phyloP scores from a whole-genome alignment of 805 yeast genomes.

The Metschnikowia lochheadii region DNA sequence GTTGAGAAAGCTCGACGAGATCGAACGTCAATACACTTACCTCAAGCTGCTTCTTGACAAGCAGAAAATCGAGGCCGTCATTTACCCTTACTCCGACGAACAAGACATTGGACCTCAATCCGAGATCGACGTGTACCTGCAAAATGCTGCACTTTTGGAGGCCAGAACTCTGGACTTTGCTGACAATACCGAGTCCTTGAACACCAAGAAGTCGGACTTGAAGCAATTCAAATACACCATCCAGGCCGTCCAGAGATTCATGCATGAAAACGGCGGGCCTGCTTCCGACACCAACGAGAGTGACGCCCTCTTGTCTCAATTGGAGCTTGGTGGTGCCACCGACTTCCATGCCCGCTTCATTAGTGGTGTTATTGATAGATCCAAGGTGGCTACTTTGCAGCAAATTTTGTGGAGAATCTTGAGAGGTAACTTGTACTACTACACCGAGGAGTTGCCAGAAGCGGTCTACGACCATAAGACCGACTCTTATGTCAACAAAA shows the following conservation, averaged over 20 bases:
- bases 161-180: conserved; percentile 68
- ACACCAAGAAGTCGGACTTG: conserved; percentile 58
- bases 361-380: conserved; percentile 79
- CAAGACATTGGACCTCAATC: conserved; percentile 40
- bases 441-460: conserved; percentile 67
- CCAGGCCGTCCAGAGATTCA: conserved; percentile 35
- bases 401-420: conserved; percentile 87
- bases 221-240: conserved; percentile 61
- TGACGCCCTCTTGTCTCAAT: conserved; percentile 35
- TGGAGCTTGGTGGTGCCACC: conserved; percentile 33
- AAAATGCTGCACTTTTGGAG: conserved; percentile 64
- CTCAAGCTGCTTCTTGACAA: conserved; percentile 47
- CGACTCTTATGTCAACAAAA: conserved; percentile 60
- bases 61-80: conserved; percentile 39
- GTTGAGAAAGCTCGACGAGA: conserved; percentile 74
- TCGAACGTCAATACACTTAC: conserved; percentile 68
- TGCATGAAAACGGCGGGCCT: conserved; percentile 27
- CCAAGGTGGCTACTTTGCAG: conserved; percentile 65
- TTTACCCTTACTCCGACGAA: conserved; percentile 30
- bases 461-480: conserved; percentile 60
- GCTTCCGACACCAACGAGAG: conserved; percentile 23
- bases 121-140: conserved; percentile 67
- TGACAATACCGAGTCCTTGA: conserved; percentile 62
- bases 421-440: conserved; percentile 85
- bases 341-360: conserved; percentile 44